phyloP scores from a whole-genome alignment of 139 green algal genomes.

The Monoraphidium neglectum region DNA sequence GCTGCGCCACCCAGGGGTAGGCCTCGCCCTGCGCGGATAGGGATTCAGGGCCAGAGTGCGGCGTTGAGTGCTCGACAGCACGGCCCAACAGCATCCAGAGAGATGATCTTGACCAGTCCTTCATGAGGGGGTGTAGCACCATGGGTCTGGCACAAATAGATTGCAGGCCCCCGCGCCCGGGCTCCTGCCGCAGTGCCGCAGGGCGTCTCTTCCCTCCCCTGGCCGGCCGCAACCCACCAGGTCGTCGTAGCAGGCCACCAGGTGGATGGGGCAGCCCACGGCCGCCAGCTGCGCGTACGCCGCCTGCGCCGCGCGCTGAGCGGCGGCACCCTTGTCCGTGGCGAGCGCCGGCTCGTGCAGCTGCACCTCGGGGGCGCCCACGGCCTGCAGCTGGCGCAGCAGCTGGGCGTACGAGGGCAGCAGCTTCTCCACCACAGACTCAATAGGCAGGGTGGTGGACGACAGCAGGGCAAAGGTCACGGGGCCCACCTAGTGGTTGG shows the following conservation, averaged over 20 bases:
- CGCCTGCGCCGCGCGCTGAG: constrained; percentile 36
- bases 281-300: constrained; percentile 60
- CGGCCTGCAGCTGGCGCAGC: constrained; percentile 57
- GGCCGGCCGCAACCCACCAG: constrained; percentile 20
- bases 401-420: constrained; percentile 76
- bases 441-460: background rate
- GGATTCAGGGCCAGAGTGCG: too few relatives aligned
- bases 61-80: too few relatives aligned
- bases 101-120: too few relatives aligned
- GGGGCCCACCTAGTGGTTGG: constrained; percentile 54
- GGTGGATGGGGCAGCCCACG: constrained; percentile 65
- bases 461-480: constrained; percentile 72
- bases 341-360: constrained; percentile 84
- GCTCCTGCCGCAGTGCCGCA: background rate
- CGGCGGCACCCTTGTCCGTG: constrained; percentile 27
- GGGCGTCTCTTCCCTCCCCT: background rate
- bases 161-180: too few relatives aligned
- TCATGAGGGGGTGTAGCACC: too few relatives aligned
- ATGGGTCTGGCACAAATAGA: too few relatives aligned
- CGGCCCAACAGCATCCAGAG: too few relatives aligned
- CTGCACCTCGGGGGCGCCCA: constrained; percentile 65
- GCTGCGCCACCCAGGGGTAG: constrained; percentile 72
- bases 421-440: constrained; percentile 42
- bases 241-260: constrained; percentile 85
- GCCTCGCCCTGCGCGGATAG: constrained; percentile 28